Evolutionary conservation across 805 yeast genomes (phyloP).

Genomic region (Helenozyma rhizophorensis): DNA sequence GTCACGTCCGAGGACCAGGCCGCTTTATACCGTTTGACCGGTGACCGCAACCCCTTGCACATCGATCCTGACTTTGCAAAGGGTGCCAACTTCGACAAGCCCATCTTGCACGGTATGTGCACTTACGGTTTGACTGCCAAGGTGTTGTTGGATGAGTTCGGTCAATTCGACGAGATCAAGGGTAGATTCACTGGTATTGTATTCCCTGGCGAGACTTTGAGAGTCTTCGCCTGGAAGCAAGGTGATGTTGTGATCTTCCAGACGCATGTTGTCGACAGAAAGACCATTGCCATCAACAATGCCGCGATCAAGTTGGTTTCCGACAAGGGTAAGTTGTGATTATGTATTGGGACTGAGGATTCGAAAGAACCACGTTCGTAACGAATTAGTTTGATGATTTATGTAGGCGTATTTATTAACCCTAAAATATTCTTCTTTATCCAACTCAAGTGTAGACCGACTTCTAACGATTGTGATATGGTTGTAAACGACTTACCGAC

Average conservation of each 20-base stretch:
- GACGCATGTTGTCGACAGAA: constrained; percentile 75
- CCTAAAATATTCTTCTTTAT: too few species aligned
- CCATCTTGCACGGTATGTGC: constrained; percentile 92
- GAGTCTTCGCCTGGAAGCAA: constrained; percentile 79
- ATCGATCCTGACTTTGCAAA: constrained; percentile 89
- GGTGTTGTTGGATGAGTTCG: constrained; percentile 72
- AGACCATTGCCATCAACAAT: constrained; percentile 72
- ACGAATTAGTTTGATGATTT: too few species aligned
- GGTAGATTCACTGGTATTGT: constrained; percentile 88
- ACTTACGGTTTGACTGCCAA: constrained; percentile 80
- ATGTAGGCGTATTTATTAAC: too few species aligned
- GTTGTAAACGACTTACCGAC: too few species aligned
- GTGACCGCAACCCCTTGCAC: constrained; percentile 94
- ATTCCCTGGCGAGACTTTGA: constrained; percentile 89
- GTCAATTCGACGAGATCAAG: constrained; percentile 78
- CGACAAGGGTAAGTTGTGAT: constrained; percentile 40
- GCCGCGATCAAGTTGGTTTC: constrained; percentile 69
- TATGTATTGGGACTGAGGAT: too few species aligned
- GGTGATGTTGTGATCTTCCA: constrained; percentile 73
- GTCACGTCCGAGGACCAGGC: constrained; percentile 72
- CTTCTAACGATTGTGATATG: too few species aligned
- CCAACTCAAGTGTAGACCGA: too few species aligned
- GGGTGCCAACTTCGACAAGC: constrained; percentile 78
- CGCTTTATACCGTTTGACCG: constrained; percentile 84
- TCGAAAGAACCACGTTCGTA: too few species aligned